phyloP scores from a whole-genome alignment of 805 yeast genomes.

The Zygosaccharomyces lentus region DNA sequence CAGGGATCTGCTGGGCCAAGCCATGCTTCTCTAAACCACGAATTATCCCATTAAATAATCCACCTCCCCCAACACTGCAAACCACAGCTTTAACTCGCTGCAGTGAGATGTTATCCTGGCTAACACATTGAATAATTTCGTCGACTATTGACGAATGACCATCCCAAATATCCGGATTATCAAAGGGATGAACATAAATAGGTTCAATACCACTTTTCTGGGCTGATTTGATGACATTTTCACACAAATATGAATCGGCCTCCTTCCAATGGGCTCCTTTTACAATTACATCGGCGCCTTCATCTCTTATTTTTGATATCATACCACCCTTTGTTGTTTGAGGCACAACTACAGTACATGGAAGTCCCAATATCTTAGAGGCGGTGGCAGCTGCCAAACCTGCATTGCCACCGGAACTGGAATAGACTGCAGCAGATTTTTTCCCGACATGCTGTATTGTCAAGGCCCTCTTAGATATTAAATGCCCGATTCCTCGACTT shows the following conservation, averaged over 20 bases:
- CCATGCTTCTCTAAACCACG: slow-evolving; percentile 39
- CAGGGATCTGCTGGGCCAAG: slow-evolving; percentile 35
- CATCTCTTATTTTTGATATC: slow-evolving; percentile 39
- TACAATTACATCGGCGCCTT: slow-evolving; percentile 47
- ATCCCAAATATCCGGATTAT: slow-evolving; percentile 47
- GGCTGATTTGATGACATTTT: slow-evolving; percentile 1
- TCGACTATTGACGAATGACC: slow-evolving; percentile 48
- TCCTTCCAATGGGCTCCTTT: slow-evolving; percentile 46
- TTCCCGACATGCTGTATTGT: slow-evolving; percentile 23
- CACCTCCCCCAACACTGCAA: slow-evolving; percentile 57
- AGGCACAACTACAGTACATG: slow-evolving; percentile 63
- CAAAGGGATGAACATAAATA: slow-evolving; percentile 53
- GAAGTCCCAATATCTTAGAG: slow-evolving; percentile 32
- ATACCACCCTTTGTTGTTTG: slow-evolving; percentile 42
- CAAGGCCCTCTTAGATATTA: slow-evolving; percentile 33
- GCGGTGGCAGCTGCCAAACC: slow-evolving; percentile 44
- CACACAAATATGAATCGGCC: slow-evolving; percentile 43
- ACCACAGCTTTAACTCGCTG: slow-evolving; percentile 41
- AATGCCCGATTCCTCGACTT: slow-evolving; percentile 48
- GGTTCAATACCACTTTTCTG: slow-evolving; percentile 24
- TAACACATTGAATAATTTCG: slow-evolving; percentile 36
- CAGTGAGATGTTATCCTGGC: slow-evolving; percentile 21
- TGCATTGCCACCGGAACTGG: slow-evolving; percentile 54
- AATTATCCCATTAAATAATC: slow-evolving; percentile 48
- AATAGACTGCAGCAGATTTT: slow-evolving; percentile 38